Evolutionary conservation across 2,329 filamentous ascomycete genomes (phyloP).

Genomic region (Byssochlamys sp.): DNA sequence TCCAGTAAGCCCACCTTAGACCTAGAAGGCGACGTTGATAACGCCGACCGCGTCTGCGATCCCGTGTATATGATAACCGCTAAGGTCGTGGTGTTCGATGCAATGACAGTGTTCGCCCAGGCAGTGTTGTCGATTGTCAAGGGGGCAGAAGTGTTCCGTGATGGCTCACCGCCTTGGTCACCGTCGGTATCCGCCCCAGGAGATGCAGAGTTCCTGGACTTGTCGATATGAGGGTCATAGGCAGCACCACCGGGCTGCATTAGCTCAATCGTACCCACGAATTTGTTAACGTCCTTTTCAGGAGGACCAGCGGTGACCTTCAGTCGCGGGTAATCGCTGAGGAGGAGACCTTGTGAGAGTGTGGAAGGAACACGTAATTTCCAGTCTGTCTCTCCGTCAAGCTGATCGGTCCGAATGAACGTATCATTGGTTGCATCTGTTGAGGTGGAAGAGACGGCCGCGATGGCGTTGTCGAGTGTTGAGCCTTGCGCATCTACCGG

Average conservation of each 20-base stretch:
- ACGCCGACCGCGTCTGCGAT: slow-evolving; percentile 80
- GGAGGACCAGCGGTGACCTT: slow-evolving; percentile 77
- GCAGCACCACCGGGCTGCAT: slow-evolving; percentile 43
- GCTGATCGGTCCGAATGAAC: slow-evolving; percentile 92
- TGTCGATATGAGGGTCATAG: slow-evolving; percentile 37
- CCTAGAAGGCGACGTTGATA: slow-evolving; percentile 82
- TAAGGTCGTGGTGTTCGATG: slow-evolving; percentile 78
- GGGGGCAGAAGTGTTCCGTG: slow-evolving; percentile 51
- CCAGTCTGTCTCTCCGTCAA: slow-evolving; percentile 98
- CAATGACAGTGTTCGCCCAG: slow-evolving; percentile 95
- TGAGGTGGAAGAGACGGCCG: slow-evolving; percentile 22
- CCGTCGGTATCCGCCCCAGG: slow-evolving; percentile 3
- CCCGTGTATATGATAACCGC: slow-evolving; percentile 92
- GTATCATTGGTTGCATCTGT: slow-evolving; percentile 59
- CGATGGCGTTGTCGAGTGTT: slow-evolving; percentile 7
- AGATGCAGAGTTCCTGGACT: slow-evolving; percentile 12
- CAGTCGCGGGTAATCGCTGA: slow-evolving; percentile 58
- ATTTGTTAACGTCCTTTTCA: slow-evolving; percentile 89
- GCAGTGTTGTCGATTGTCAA: slow-evolving; percentile 94
- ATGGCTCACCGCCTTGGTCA: slow-evolving; percentile 11
- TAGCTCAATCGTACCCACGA: slow-evolving; percentile 78
- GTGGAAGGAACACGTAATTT: slow-evolving; percentile 83
- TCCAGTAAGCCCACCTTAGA: slow-evolving; percentile 91
- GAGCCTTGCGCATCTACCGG: slow-evolving; percentile 7
- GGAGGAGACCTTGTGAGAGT: slow-evolving; percentile 67